These are phyloP conservation scores for Fusarium sulawesiense DNA, from an alignment of 2,329 filamentous ascomycete genomes.

Conservation along the genomic window DNA sequence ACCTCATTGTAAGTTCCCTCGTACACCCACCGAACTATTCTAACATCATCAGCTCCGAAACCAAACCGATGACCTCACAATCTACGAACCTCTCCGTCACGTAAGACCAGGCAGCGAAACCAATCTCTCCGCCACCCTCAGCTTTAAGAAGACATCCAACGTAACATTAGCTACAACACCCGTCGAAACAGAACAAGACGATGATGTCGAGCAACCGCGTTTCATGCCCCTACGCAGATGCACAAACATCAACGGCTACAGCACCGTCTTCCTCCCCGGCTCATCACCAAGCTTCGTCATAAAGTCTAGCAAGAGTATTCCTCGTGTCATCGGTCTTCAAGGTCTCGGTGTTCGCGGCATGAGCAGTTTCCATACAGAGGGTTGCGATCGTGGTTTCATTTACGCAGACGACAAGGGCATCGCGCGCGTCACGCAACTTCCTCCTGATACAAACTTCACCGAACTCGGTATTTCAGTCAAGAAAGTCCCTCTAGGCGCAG, in stretches of 20 bases:
- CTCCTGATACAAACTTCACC: slow-evolving; percentile 72
- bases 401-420: slow-evolving; percentile 80
- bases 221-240: slow-evolving; percentile 68
- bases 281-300: slow-evolving; percentile 83
- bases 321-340: slow-evolving; percentile 79
- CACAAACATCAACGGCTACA: slow-evolving; percentile 78
- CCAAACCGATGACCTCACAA: slow-evolving; percentile 80
- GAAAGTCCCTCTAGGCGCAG: slow-evolving; percentile 76
- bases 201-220: slow-evolving; percentile 58
- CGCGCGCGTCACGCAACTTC: slow-evolving; percentile 79
- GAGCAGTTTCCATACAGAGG: slow-evolving; percentile 79
- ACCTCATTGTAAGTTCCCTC: slow-evolving; percentile 76
- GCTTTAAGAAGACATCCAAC: slow-evolving; percentile 82
- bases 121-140: slow-evolving; percentile 67
- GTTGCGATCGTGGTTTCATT: slow-evolving; percentile 84
- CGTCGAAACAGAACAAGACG: slow-evolving; percentile 62
- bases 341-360: slow-evolving; percentile 76
- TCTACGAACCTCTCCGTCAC: slow-evolving; percentile 83
- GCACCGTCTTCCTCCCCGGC: slow-evolving; percentile 84
- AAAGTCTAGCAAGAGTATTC: slow-evolving; percentile 81
- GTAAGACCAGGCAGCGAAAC: slow-evolving; percentile 52
- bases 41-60: slow-evolving; percentile 72
- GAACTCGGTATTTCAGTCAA: slow-evolving; percentile 81
- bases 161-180: slow-evolving; percentile 71
- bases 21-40: no score